phyloP scores from a whole-genome alignment of 768 basidiomycete species.

The Udeniomyces megalosporus region DNA sequence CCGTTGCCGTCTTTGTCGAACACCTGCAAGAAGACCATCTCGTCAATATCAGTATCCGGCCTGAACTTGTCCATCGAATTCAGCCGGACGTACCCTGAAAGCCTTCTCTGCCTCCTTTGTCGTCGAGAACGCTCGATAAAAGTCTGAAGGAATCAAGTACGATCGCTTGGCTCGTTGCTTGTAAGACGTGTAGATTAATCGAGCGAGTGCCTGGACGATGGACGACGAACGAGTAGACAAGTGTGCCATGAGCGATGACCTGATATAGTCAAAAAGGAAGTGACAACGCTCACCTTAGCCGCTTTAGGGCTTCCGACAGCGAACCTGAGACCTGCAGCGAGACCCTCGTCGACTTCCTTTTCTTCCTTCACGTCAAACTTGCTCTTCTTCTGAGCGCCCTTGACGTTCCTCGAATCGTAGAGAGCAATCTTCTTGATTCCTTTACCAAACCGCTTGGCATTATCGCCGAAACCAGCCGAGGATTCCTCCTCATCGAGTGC shows the following conservation, averaged over 20 bases:
- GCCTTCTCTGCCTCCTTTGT: constrained; percentile 44
- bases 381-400: constrained; percentile 14
- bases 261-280: not conserved
- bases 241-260: not conserved
- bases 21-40: constrained; percentile 26
- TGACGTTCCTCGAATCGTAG: constrained; percentile 15
- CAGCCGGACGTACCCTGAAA: constrained; percentile 34
- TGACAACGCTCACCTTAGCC: not conserved
- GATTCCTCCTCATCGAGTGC: not conserved
- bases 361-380: not conserved
- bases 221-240: not conserved
- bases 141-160: constrained; percentile 52
- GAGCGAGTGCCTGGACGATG: constrained; percentile 38
- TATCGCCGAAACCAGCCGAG: not conserved
- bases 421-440: not conserved
- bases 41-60: too few species aligned
- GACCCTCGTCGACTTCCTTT: too few species aligned
- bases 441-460: not conserved
- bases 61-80: too few species aligned
- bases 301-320: not conserved
- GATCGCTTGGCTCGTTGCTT: constrained; percentile 38
- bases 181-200: constrained; percentile 46
- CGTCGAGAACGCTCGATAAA: constrained; percentile 51
- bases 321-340: not conserved
- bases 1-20: constrained; percentile 45